Evolutionary conservation across 2,329 filamentous ascomycete species (phyloP).

Genomic region (Exophiala viscosa): DNA sequence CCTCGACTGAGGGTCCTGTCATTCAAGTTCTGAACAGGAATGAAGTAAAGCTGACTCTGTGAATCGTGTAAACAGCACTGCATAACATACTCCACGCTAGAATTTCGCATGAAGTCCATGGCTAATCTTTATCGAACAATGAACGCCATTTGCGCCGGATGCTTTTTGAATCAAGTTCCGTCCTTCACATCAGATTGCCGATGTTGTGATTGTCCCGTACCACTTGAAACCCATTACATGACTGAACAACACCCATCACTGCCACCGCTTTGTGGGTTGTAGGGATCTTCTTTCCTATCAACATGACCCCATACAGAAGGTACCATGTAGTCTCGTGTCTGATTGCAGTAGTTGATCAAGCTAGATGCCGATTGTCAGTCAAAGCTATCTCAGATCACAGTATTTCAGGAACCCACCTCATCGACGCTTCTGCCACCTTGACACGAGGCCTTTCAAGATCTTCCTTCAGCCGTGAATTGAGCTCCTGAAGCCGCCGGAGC

Average conservation of each 20-base stretch:
- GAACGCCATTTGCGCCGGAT: too few relatives aligned
- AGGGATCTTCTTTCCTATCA: conserved; percentile 95
- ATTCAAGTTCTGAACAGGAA: too few relatives aligned
- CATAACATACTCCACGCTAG: too few relatives aligned
- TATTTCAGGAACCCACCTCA: conserved; percentile 60
- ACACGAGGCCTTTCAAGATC: conserved; percentile 94
- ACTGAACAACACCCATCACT: conserved; percentile 82
- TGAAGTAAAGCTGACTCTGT: too few relatives aligned
- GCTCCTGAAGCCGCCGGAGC: conserved; percentile 88
- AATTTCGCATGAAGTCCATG: too few relatives aligned
- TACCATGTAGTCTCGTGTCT: conserved; percentile 98
- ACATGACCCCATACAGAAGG: conserved; percentile 93
- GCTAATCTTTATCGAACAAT: too few relatives aligned
- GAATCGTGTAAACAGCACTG: too few relatives aligned
- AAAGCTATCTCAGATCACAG: conserved; percentile 1
- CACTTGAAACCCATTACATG: conserved; percentile 60
- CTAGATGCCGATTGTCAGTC: conserved; percentile 47
- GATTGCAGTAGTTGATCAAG: conserved; percentile 96
- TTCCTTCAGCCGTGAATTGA: conserved; percentile 93
- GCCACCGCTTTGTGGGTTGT: conserved; percentile 81
- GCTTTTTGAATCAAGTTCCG: too few relatives aligned
- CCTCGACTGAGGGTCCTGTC: too few relatives aligned
- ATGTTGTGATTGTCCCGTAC: neutral
- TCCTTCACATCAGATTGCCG: too few relatives aligned
- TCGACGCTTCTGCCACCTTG: conserved; percentile 88